phyloP scores from a whole-genome alignment of 805 yeast species.

The Zygoascus tannicola region DNA sequence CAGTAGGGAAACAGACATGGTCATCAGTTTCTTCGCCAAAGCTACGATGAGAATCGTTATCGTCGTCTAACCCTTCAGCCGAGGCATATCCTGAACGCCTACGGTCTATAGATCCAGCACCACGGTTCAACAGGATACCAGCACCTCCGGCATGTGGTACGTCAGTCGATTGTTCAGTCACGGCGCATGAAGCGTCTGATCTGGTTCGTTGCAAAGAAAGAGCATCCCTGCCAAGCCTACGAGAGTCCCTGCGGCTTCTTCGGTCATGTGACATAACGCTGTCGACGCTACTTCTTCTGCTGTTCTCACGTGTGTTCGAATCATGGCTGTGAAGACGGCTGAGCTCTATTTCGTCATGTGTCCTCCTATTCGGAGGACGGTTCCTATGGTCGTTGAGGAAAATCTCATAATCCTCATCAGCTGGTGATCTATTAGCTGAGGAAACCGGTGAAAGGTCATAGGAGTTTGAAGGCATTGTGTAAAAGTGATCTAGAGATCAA shows the following conservation, averaged over 20 bases:
- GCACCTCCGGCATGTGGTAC: slow-evolving; percentile 7
- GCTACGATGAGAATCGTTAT: slow-evolving; percentile 25
- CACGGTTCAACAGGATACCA: slow-evolving; percentile 17
- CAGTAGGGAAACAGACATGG: slow-evolving; percentile 91
- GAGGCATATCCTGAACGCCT: slow-evolving; percentile 15
- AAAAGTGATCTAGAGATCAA: neutral
- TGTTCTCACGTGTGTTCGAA: slow-evolving; percentile 13
- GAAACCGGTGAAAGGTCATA: neutral
- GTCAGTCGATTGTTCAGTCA: slow-evolving; percentile 13
- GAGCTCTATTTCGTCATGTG: no score
- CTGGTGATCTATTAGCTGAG: neutral
- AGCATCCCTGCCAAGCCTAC: neutral
- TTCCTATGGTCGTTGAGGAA: slow-evolving; percentile 39
- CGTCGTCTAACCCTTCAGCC: slow-evolving; percentile 14
- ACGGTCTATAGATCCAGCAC: slow-evolving; percentile 6
- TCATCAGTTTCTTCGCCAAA: slow-evolving; percentile 87
- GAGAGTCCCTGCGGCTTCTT: slow-evolving; percentile 3
- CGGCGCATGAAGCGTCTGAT: slow-evolving; percentile 15
- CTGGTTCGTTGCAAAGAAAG: slow-evolving; percentile 4
- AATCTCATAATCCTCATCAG: neutral
- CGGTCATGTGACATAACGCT: neutral
- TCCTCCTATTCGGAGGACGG: slow-evolving; percentile 28
- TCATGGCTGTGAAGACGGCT: slow-evolving; percentile 10
- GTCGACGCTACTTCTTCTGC: neutral
- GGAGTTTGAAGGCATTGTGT: neutral